phyloP scores from a whole-genome alignment of 116 monocot species.

The Thalassia testudinum region DNA sequence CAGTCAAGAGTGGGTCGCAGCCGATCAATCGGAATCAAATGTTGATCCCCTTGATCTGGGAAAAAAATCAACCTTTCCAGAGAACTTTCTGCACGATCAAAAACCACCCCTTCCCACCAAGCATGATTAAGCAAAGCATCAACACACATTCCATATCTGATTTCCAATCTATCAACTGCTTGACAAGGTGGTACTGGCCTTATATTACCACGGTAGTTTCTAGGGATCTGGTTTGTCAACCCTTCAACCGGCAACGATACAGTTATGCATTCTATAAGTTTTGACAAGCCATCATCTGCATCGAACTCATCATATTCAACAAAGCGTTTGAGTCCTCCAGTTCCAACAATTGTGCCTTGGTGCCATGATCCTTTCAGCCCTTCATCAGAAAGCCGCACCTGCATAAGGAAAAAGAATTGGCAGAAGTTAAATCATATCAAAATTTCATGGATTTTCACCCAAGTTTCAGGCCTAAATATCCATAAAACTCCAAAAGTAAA shows the following conservation, averaged over 20 bases:
- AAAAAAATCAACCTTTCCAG: constrained; percentile 35
- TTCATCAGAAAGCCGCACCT: constrained; percentile 44
- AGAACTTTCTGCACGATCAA: constrained; percentile 26
- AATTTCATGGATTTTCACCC: too few species aligned
- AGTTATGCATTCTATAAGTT: constrained; percentile 21
- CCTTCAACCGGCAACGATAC: constrained; percentile 43
- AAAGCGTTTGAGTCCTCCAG: constrained; percentile 7
- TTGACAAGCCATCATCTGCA: constrained; percentile 23
- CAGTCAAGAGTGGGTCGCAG: constrained; percentile 47
- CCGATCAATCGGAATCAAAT: constrained; percentile 10
- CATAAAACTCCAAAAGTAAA: too few species aligned
- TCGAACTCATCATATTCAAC: constrained; percentile 31
- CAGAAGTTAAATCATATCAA: too few species aligned
- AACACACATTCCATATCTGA: constrained; percentile 51
- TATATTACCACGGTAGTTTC: constrained; percentile 19
- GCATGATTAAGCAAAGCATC: constrained; percentile 50
- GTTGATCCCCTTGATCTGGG: constrained; percentile 54
- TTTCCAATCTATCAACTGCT: constrained; percentile 2
- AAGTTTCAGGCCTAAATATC: too few species aligned
- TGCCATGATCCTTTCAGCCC: constrained; percentile 63
- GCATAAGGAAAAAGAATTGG: constrained; percentile 1
- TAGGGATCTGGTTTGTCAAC: background rate
- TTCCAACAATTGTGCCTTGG: constrained; percentile 13
- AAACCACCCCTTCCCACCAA: constrained; percentile 74
- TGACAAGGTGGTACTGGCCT: constrained; percentile 29